Conservation (phyloP, 352 stramenopile species). For the Phytopythium oedochilum region DNA sequence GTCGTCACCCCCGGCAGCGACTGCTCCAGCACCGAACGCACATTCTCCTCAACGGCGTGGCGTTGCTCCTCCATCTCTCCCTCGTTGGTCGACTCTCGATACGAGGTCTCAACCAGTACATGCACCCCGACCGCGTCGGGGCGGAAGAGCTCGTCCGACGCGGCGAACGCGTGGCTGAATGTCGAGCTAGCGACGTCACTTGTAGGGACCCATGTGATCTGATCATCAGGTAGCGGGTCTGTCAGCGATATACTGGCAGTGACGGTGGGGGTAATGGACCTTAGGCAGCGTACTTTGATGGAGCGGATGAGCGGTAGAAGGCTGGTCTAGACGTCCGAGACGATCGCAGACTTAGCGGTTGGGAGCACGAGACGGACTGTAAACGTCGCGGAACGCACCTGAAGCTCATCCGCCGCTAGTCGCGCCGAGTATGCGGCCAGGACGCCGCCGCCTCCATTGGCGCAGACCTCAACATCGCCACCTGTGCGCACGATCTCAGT, state of each 20-base stretch:
- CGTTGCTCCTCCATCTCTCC: slow-evolving; percentile 4
- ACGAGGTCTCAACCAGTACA: slow-evolving; percentile 20
- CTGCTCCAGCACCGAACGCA: slow-evolving; percentile 19
- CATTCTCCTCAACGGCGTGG: slow-evolving; percentile 23
- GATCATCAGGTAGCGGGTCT: not conserved
- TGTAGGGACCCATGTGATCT: slow-evolving; percentile 32
- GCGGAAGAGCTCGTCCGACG: slow-evolving; percentile 15
- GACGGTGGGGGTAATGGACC: no score
- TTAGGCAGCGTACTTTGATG: slow-evolving; percentile 22
- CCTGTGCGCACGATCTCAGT: not conserved
- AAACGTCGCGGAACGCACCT: no score
- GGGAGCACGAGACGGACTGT: no score
- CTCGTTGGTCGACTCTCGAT: slow-evolving; percentile 6
- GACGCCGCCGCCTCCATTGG: not conserved
- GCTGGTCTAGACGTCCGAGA: no score
- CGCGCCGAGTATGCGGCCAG: not conserved
- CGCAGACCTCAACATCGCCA: not conserved
- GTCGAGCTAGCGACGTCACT: slow-evolving; percentile 21
- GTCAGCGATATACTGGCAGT: no score
- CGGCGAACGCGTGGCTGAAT: slow-evolving; percentile 27
- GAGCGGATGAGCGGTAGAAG: slow-evolving; percentile 29
- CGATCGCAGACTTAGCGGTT: no score
- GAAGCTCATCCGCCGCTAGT: not conserved
- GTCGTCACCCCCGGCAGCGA: slow-evolving; percentile 12
- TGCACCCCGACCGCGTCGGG: slow-evolving; percentile 31